Conservation (phyloP, 257 asterid genomes). For the Echium plantagineum region DNA sequence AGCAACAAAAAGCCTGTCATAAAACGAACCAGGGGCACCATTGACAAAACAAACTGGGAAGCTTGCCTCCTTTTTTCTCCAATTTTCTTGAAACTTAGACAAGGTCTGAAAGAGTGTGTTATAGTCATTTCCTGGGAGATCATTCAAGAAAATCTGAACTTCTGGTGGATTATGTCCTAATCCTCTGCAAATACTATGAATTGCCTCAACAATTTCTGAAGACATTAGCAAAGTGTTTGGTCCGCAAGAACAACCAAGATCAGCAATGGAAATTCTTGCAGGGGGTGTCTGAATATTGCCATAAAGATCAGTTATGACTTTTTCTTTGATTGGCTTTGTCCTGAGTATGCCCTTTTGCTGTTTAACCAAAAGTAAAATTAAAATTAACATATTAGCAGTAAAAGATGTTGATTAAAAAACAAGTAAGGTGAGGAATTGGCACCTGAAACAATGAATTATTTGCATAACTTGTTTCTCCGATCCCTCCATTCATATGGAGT, state of each 20-base stretch:
- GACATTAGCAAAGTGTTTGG: constrained; percentile 23
- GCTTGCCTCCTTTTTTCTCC: constrained; percentile 1
- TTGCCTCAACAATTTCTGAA: constrained; percentile 13
- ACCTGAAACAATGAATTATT: no score
- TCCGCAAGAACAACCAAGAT: constrained; percentile 39
- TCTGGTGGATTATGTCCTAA: constrained; percentile 5
- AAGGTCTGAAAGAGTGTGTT: constrained; percentile 27
- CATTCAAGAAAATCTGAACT: constrained; percentile 25
- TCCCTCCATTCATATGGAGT: no score
- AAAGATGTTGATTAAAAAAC: no score
- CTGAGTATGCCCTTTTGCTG: constrained; percentile 37
- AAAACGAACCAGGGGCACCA: constrained; percentile 28
- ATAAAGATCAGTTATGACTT: constrained; percentile 26
- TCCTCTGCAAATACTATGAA: constrained; percentile 3
- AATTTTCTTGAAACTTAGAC: constrained; percentile 6
- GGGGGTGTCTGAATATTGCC: not conserved
- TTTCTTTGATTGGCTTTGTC: constrained; percentile 28
- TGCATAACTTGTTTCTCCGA: no score
- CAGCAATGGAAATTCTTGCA: constrained; percentile 20
- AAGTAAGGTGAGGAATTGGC: no score
- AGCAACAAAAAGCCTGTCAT: constrained; percentile 21
- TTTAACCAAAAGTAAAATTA: not conserved
- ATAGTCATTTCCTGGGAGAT: constrained; percentile 33
- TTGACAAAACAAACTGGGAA: constrained; percentile 12
- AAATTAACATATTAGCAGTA: no score